Percentiles rank a stretch among this genome's conserved stretches.
These are phyloP conservation scores for Saturnispora besseyi DNA, from an alignment of 805 yeast species.

Conservation along the genomic window DNA sequence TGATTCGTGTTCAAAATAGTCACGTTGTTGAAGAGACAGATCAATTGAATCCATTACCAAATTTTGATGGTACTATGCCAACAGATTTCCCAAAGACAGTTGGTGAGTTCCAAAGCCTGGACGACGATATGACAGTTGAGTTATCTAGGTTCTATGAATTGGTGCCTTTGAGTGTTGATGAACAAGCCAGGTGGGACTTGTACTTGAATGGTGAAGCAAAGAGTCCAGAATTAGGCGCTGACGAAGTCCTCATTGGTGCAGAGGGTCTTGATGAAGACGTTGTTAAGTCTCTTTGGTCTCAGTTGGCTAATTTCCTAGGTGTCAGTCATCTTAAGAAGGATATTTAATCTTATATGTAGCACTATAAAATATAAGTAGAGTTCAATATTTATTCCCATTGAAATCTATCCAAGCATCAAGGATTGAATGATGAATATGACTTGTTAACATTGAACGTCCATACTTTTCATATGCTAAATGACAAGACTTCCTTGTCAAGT, in stretches of 20 bases:
- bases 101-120: constrained; percentile 40
- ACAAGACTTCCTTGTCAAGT: constrained; percentile 59
- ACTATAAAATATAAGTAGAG: background rate
- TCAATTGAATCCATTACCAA: constrained; percentile 59
- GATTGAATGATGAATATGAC: constrained; percentile 64
- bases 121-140: constrained; percentile 38
- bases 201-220: constrained; percentile 43
- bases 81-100: constrained; percentile 51
- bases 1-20: constrained; percentile 62
- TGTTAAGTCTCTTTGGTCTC: constrained; percentile 40
- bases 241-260: constrained; percentile 23
- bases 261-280: constrained; percentile 13
- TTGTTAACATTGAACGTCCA: constrained; percentile 78
- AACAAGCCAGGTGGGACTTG: constrained; percentile 42
- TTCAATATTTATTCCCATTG: constrained; percentile 7
- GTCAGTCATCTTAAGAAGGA: constrained; percentile 11
- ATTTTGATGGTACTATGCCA: constrained; percentile 71
- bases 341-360: background rate
- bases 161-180: constrained; percentile 53
- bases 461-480: constrained; percentile 51
- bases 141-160: constrained; percentile 70
- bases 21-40: constrained; percentile 35
- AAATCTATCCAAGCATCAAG: constrained; percentile 44
- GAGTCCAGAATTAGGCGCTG: constrained; percentile 26
- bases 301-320: constrained; percentile 64